Evolutionary conservation across 169 alveolate genomes (phyloP).

Genomic region (Pseudocohnilembus persalinus): DNA sequence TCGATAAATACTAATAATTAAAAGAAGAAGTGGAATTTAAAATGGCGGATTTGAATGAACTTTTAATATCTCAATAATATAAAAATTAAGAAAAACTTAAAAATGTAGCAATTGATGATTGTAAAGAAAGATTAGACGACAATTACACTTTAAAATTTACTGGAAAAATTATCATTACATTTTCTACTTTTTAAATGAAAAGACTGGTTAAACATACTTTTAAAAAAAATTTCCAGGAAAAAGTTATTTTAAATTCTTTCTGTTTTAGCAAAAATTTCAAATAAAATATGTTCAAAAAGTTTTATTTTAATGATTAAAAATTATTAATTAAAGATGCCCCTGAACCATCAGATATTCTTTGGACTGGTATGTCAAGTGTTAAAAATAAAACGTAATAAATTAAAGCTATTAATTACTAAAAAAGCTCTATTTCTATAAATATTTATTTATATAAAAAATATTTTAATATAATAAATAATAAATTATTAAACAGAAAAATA

Average conservation of each 20-base stretch:
- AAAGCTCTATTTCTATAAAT: too few species aligned
- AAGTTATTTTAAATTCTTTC: not conserved
- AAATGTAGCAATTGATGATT: not conserved
- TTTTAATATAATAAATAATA: too few species aligned
- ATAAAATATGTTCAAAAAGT: not conserved
- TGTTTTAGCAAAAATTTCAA: not conserved
- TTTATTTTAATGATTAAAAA: not conserved
- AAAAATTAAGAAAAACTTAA: not conserved
- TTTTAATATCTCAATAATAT: too few species aligned
- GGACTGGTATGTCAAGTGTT: slow-evolving; percentile 18
- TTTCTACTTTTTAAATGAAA: not conserved
- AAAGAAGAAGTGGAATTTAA: not conserved
- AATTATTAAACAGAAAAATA: not conserved
- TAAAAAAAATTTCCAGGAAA: not conserved
- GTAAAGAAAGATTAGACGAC: not conserved
- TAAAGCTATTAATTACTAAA: too few species aligned
- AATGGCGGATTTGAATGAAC: not conserved
- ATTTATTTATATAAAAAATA: too few species aligned
- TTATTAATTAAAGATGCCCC: slow-evolving; percentile 21
- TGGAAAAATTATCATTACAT: slow-evolving; percentile 9
- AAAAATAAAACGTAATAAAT: not conserved
- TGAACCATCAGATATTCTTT: slow-evolving; percentile 33
- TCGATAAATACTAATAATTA: not conserved
- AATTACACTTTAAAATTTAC: not conserved
- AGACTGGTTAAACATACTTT: not conserved